Percentiles rank a stretch among this genome's conserved stretches.
These are phyloP conservation scores for Debaryomycetaceae sp. DNA, from an alignment of 1,139 yeast species.

Conservation along the genomic window DNA sequence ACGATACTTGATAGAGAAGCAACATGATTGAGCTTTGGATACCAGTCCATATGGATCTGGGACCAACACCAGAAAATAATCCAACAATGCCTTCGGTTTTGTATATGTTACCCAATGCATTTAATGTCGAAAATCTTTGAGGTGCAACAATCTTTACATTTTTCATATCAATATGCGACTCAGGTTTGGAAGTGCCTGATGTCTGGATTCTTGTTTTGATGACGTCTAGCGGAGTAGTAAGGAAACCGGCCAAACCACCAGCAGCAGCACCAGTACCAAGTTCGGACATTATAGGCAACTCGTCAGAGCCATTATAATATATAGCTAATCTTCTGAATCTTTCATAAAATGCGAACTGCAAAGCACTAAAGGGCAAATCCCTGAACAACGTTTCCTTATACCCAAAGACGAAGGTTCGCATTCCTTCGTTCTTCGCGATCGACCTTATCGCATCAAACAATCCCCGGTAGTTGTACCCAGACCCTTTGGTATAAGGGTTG, in stretches of 20 bases:
- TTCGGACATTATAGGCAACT: constrained; percentile 60
- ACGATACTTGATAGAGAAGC: constrained; percentile 68
- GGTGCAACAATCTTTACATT: background rate
- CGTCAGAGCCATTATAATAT: constrained; percentile 34
- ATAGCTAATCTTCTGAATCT: constrained; percentile 68
- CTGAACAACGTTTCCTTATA: constrained; percentile 89
- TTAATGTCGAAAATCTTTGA: constrained; percentile 52
- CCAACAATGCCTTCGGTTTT: constrained; percentile 74
- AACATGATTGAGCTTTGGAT: constrained; percentile 94
- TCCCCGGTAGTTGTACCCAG: constrained; percentile 82
- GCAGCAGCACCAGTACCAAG: constrained; percentile 90
- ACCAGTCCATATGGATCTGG: constrained; percentile 94
- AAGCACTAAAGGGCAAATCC: constrained; percentile 91
- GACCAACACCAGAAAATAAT: constrained; percentile 91
- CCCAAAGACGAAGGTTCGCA: constrained; percentile 75
- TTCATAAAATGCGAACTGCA: constrained; percentile 95
- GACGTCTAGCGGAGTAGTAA: constrained; percentile 85
- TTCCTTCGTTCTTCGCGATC: constrained; percentile 67
- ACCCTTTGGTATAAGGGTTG: constrained; percentile 69
- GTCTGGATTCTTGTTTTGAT: constrained; percentile 93
- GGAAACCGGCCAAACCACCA: constrained; percentile 89
- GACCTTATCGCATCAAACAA: constrained; percentile 64
- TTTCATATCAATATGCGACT: constrained; percentile 1
- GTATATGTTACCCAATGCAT: constrained; percentile 66
- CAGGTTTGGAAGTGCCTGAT: constrained; percentile 17